Base-by-base conservation (phyloP, 495 filamentous ascomycete genomes). In the Pyronema omphalodes region DNA sequence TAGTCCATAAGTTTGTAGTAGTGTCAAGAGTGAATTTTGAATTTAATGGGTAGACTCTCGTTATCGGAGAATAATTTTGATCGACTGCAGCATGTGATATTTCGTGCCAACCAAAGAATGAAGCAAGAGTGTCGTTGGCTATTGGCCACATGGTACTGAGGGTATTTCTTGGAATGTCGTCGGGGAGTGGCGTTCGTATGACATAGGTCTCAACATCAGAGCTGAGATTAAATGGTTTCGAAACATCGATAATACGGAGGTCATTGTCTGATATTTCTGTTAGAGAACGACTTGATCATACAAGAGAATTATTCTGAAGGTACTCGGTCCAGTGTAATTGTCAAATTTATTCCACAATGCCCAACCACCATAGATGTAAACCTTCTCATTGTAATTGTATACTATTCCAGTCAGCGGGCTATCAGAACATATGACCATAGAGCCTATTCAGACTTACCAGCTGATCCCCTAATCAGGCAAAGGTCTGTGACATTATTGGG, bases 311-410 rank as follows among this genome's bases (percentile, higher is more conserved):
- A 19, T 19, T 19, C 1, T 3, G n/a, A 9, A 2, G 3, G 5
- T n/a, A 47, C 18, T 47, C 44, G n/a, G 44, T 47, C 14, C 44
- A 47, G 44, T 23, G 44, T 23, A 19, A 17, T 15, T 47, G 3
- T 3, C 1, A 47, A 23, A 41, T 1, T 9, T 9, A 1, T 47
- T 1, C 14, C 9, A 47, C 1, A 19, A 1, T 47, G 44, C 2
- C 48, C 48, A 36, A 37, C 48, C 48, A 11, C 48, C 48, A 23
- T 15, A 51, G 11, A 51, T 51, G 33, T 51, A 51, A 9, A 33
- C 48, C 17, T 34, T 51, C 12, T 37, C 12, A 19, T 51, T 36
- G 3, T 12, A 9, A 37, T 34, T 36, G 11, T 8, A 11, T 3
- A 51, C 48, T 51, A 23, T 9, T 35, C 11, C 23, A n/a, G 39